Conservation (phyloP, 306 rosid genomes). For the Sindora glabra region DNA sequence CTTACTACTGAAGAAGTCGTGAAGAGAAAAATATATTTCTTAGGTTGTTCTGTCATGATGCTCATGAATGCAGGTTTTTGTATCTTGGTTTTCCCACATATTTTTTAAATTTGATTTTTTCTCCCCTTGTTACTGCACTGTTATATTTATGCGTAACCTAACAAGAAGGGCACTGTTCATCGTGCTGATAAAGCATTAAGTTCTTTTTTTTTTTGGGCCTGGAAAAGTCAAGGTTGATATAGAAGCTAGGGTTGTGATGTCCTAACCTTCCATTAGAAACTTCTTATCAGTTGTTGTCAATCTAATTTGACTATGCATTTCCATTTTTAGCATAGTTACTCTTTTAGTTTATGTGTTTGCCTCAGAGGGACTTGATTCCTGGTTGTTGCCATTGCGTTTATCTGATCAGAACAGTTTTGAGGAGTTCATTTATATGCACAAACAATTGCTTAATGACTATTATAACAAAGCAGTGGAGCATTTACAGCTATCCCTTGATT, state of each 20-base stretch:
- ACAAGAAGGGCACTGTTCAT: too few species aligned
- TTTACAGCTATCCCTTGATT: conserved; percentile 46
- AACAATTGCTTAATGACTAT: conserved; percentile 33
- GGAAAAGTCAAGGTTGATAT: too few species aligned
- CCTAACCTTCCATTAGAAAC: background rate
- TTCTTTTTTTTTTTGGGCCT: too few species aligned
- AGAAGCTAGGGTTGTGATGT: too few species aligned
- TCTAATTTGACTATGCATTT: background rate
- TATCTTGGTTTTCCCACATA: background rate
- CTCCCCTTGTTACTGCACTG: background rate
- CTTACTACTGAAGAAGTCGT: too few species aligned
- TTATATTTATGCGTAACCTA: too few species aligned
- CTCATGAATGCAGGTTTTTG: background rate
- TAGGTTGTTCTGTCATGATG: conserved; percentile 1
- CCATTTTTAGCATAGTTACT: conserved; percentile 6
- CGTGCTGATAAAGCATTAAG: too few species aligned
- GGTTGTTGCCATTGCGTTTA: conserved; percentile 62
- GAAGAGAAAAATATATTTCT: background rate
- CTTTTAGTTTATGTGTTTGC: conserved; percentile 11
- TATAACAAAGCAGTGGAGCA: conserved; percentile 51
- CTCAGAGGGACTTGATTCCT: conserved; percentile 52
- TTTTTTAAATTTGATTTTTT: too few species aligned
- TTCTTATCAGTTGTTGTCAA: background rate
- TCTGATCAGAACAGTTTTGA: conserved; percentile 30
- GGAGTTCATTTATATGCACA: conserved; percentile 29